Base-by-base conservation (phyloP, 768 basidiomycete genomes). In the Mycena metata region DNA sequence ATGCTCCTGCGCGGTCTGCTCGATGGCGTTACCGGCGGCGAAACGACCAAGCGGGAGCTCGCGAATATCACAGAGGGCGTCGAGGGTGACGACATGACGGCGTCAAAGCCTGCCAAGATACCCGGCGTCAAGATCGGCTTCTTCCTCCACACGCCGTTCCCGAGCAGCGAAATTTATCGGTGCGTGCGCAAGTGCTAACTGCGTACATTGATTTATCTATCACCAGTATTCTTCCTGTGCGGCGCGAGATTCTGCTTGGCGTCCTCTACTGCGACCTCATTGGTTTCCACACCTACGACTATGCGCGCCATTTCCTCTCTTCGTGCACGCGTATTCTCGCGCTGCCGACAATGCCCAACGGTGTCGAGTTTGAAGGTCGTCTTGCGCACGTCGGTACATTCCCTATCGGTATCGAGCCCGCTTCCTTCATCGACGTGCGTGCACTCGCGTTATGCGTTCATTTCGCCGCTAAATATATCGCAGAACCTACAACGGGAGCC, bases 281-380 rank as follows among this genome's bases (percentile, higher is more conserved):
- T 75, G 98, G 98, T 16, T 99, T 99, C 89, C 98, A 99, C 84
- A 99, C 98, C 11, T 99, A 97, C 81, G 98, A 99, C 80, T 99
- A 99, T 76, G 98, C 98, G 2, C 96, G 98, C 46, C 98, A 99
- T 80, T 99, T 99, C 89, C 86, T 99, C 55, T 99, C 97, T 10
- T 97, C 96, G 47, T 98, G 96, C 80, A 98, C 98, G 2, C 93
- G 98, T 50, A 97, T 99, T 72, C 90, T 99, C 43, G 93, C 92
- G 39, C 86, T 99, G 36, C 91, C 95, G 16, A 99, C 98, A 2
- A 96, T 98, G 93, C 98, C 98, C 4, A 99, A 99, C 77, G 96
- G 97, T 49, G 95, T 99, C 72, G 95, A 98, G 77, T 96, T 98
- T 74, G 94, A 95, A 76, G 96, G 97, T 45, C 91, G 96, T 41